Conservation (phyloP, 176 grass and related monocot genomes). For the Bonia amplexicaulis region DNA sequence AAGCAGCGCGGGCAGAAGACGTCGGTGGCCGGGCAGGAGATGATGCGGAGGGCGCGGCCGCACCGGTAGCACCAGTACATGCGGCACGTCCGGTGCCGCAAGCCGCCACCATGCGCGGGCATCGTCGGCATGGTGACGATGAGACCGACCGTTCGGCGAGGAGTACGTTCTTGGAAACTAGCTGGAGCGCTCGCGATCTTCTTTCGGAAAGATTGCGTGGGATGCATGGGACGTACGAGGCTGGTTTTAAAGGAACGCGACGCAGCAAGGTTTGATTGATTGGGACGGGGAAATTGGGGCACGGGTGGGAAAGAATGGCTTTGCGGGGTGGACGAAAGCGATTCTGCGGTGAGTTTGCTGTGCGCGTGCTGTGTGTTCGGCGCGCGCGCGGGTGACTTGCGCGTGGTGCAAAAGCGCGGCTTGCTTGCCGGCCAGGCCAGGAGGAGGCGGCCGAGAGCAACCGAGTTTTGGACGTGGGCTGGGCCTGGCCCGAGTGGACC, state of each 20-base stretch:
- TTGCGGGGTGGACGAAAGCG: slow-evolving; percentile 60
- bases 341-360: slow-evolving; percentile 30
- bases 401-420: slow-evolving; percentile 24
- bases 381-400: slow-evolving; percentile 36
- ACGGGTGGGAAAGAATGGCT: slow-evolving; percentile 77
- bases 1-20: slow-evolving; percentile 88
- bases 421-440: slow-evolving; percentile 36
- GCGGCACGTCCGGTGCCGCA: slow-evolving; percentile 62
- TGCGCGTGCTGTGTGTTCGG: background rate
- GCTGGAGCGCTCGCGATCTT: background rate
- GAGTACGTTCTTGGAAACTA: background rate
- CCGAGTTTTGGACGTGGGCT: too few relatives aligned
- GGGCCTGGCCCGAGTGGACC: too few relatives aligned
- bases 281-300: background rate
- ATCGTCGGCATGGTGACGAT: background rate
- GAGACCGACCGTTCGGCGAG: background rate
- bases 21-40: slow-evolving; percentile 69
- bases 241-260: slow-evolving; percentile 22
- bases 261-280: background rate
- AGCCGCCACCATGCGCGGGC: slow-evolving; percentile 23
- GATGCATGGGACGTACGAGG: slow-evolving; percentile 1
- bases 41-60: slow-evolving; percentile 76
- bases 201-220: background rate
- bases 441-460: too few relatives aligned
- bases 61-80: slow-evolving; percentile 92